Base-by-base conservation (phyloP, 2,329 filamentous ascomycete genomes). In the Myriosclerotinia scirpicola region DNA sequence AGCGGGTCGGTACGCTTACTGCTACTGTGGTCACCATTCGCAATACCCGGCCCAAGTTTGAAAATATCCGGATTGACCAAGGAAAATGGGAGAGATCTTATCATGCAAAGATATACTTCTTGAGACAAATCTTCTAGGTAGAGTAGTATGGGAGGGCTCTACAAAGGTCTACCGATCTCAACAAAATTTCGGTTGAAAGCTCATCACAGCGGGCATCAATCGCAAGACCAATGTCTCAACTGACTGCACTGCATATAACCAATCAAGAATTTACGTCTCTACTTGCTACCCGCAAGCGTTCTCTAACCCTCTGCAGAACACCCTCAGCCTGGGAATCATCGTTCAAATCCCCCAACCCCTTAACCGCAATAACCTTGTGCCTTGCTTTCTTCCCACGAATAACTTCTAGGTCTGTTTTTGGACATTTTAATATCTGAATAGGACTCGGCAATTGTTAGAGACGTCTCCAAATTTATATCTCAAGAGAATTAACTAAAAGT, bases 381-480 rank as follows among this genome's bases (percentile, higher is more conserved):
- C 84, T 81, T 26, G 85, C 87, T 75, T 87, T 91, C 64, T 83
- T 74, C 0, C 89, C 89, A 20, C 85, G 85, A 15, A 83, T 82
- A 52, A 92, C 83, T 54, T 84, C 80, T 1, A 91, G 77, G 68
- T 86, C 82, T 1, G 88, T 87, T 73, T 88, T 90, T 40, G 88
- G 84, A 8, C 89, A 79, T 2, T 80, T 80, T 2, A 91, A 80
- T 7, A 82, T 80, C 84, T 88, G 69, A 34, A 40, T 26, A 34
- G 14, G 54, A 3, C 17, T 34, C 30, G 6, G 30, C 30, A 34
- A 34, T 15, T 40, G 34, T 63, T 40, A 66, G 48, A 5, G 8
- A 46, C 42, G 30, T 17, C 12, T 26, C 48, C 26, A 58, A 14
- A 40, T 53, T n/a, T n/a, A n/a, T 9, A n/a, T 14, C 17, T 36